phyloP scores from a whole-genome alignment of 148 eudicot genomes.

The Gaultheria prostrata region DNA sequence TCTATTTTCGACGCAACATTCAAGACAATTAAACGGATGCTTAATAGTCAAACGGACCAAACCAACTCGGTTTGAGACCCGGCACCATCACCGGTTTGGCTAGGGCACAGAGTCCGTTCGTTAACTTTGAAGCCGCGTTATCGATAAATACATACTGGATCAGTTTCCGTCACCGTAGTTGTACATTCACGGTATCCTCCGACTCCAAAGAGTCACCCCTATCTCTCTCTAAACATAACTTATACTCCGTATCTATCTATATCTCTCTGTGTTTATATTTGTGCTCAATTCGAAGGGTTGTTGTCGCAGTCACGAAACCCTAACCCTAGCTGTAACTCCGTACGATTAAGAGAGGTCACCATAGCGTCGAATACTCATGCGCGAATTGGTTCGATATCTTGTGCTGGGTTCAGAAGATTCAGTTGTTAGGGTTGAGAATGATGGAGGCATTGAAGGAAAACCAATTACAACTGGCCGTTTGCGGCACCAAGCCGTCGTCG shows the following conservation, averaged over 20 bases:
- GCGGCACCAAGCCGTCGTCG: conserved; percentile 34
- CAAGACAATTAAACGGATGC: too few species aligned
- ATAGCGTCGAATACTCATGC: conserved; percentile 10
- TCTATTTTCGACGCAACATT: too few species aligned
- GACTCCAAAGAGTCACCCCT: too few species aligned
- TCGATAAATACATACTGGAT: too few species aligned
- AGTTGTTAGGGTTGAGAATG: conserved; percentile 10
- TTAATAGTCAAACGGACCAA: too few species aligned
- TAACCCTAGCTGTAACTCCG: not conserved
- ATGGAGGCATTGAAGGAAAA: conserved; percentile 41
- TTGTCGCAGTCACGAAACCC: conserved; percentile 11
- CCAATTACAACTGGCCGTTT: conserved; percentile 42
- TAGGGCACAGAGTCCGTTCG: too few species aligned
- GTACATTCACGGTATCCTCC: too few species aligned
- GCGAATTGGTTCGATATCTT: conserved; percentile 11
- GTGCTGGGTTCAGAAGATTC: conserved; percentile 7
- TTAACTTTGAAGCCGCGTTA: too few species aligned
- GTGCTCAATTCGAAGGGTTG: not conserved
- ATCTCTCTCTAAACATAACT: not conserved
- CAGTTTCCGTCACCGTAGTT: too few species aligned
- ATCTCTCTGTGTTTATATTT: not conserved
- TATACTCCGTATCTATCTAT: not conserved
- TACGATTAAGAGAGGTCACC: not conserved
- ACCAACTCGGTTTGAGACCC: too few species aligned
- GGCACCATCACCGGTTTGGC: too few species aligned